Conservation (phyloP, 2,329 filamentous ascomycete genomes). For the Colletotrichum tamarilloi region DNA sequence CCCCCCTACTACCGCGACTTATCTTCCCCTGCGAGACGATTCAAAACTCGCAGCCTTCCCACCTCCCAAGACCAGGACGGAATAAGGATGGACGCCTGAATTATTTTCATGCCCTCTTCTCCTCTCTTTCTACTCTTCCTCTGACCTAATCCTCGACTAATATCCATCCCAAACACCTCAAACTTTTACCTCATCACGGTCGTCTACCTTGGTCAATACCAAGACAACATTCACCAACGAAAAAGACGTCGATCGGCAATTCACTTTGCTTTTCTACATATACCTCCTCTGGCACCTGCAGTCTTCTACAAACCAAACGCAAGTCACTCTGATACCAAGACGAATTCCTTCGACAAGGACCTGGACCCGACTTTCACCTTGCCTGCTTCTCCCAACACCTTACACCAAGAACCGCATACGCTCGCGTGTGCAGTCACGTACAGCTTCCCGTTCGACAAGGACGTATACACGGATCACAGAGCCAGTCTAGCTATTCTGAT, state of each 20-base stretch:
- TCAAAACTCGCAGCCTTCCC: constrained; percentile 35
- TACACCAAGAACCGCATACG: not conserved
- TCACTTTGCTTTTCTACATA: constrained; percentile 9
- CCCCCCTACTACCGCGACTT: constrained; percentile 19
- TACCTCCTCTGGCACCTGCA: constrained; percentile 7
- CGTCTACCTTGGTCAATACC: not conserved
- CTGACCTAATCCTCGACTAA: constrained; percentile 30
- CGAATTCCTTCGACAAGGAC: not conserved
- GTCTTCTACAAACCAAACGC: not conserved
- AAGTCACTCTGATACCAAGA: not conserved
- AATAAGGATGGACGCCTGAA: constrained; percentile 16
- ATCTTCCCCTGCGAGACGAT: constrained; percentile 21
- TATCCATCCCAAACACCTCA: constrained; percentile 10
- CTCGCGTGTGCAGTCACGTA: constrained; percentile 16
- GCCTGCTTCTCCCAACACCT: constrained; percentile 3
- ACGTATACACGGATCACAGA: constrained; percentile 1
- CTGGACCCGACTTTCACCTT: not conserved
- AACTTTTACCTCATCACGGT: constrained; percentile 28
- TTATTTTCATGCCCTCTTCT: constrained; percentile 15
- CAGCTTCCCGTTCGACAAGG: not conserved
- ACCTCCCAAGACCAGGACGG: constrained; percentile 6
- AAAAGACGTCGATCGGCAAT: not conserved
- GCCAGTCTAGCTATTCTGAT: not conserved
- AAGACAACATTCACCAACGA: not conserved
- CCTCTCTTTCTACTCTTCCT: constrained; percentile 1